A percentile compares a stretch with the other conserved stretches of the same genome.
phyloP scores from a whole-genome alignment of 495 filamentous ascomycete genomes.

The Penicillium tannophilum region DNA sequence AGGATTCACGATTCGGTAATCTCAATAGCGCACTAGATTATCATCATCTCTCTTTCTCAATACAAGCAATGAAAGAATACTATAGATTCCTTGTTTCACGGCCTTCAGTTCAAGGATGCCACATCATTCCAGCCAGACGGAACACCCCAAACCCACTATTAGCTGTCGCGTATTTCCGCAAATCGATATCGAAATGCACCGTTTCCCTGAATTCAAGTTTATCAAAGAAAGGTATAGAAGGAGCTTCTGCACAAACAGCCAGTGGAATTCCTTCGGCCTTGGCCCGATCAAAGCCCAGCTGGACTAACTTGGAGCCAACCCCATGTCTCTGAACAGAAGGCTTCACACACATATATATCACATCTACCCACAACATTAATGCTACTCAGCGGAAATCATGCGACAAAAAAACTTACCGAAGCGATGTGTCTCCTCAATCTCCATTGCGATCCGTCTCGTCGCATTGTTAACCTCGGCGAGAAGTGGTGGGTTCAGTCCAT shows the following conservation, averaged over 20 bases:
- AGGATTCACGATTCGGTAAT: slow-evolving; percentile 41
- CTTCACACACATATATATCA: slow-evolving; percentile 25
- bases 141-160: slow-evolving; percentile 26
- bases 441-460: not conserved
- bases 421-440: slow-evolving; percentile 16
- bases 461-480: slow-evolving; percentile 16
- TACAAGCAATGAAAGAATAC: not conserved
- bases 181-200: slow-evolving; percentile 25
- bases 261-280: slow-evolving; percentile 15
- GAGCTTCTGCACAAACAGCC: slow-evolving; percentile 19
- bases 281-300: slow-evolving; percentile 17
- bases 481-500: slow-evolving; percentile 18
- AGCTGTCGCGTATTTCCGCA: slow-evolving; percentile 21
- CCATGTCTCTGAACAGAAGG: slow-evolving; percentile 15
- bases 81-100: no score
- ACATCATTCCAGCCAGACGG: slow-evolving; percentile 23
- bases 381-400: not conserved
- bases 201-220: slow-evolving; percentile 21
- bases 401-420: slow-evolving; percentile 13
- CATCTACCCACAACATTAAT: slow-evolving; percentile 11
- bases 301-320: slow-evolving; percentile 20
- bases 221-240: slow-evolving; percentile 19
- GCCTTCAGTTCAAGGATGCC: slow-evolving; percentile 9
- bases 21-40: not conserved
- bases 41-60: not conserved